These are phyloP conservation scores for Malus fusca DNA, from an alignment of 306 rosid genomes.

Conservation along the genomic window DNA sequence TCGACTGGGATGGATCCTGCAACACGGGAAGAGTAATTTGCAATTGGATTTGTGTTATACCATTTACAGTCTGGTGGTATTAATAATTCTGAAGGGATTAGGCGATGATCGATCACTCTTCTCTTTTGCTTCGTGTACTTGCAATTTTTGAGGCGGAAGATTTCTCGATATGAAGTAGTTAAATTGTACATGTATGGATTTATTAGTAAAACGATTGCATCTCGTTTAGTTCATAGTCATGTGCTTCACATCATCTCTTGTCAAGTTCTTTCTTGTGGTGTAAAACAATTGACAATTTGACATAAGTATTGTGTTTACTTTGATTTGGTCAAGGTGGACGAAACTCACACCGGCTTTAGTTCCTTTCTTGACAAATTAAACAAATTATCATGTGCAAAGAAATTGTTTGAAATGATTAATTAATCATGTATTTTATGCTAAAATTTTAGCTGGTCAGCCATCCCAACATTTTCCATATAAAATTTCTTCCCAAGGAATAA, in stretches of 20 bases:
- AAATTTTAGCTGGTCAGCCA: background rate
- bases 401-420: background rate
- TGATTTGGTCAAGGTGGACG: conserved; percentile 6
- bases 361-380: background rate
- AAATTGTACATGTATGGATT: background rate
- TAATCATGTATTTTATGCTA: background rate
- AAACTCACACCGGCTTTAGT: background rate
- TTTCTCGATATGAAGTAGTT: background rate
- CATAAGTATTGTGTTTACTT: background rate
- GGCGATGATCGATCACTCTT: background rate
- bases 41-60: background rate
- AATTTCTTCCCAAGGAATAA: background rate
- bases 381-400: background rate
- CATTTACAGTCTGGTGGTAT: background rate
- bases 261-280: no score
- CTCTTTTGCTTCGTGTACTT: background rate
- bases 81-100: background rate
- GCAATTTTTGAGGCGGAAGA: background rate
- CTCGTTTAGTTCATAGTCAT: background rate
- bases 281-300: no score
- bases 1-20: conserved; percentile 82
- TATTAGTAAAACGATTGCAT: background rate
- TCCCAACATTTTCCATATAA: background rate
- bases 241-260: background rate
- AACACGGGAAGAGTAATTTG: conserved; percentile 75